These are phyloP conservation scores for Panaeolus papilionaceus DNA, from an alignment of 768 basidiomycete genomes.

Conservation along the genomic window DNA sequence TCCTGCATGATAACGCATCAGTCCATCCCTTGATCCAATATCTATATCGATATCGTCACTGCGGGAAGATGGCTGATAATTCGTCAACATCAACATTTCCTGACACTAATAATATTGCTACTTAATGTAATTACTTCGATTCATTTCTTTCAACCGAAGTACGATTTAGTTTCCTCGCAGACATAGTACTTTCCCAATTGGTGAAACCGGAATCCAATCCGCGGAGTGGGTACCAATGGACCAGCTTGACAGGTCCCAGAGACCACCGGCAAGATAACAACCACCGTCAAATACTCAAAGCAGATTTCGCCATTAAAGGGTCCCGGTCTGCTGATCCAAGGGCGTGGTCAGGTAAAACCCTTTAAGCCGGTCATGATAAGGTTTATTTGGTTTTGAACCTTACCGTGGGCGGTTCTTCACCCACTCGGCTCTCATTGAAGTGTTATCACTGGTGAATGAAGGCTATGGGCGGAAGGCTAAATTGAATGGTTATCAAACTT, in stretches of 20 bases:
- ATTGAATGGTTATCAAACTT: not conserved
- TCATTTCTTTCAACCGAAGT: not conserved
- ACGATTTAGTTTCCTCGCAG: not conserved
- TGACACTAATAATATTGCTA: too few relatives aligned
- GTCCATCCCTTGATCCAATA: too few relatives aligned
- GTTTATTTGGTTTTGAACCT: not conserved
- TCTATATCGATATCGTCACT: too few relatives aligned
- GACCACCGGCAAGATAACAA: not conserved
- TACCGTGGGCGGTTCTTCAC: not conserved
- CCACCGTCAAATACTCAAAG: not conserved
- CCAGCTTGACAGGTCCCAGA: slow-evolving; percentile 2
- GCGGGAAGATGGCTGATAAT: too few relatives aligned
- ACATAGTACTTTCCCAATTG: not conserved
- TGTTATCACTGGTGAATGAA: not conserved
- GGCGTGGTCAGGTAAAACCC: not conserved
- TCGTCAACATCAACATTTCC: too few relatives aligned
- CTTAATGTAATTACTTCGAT: not conserved
- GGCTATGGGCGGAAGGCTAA: not conserved
- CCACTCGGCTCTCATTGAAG: not conserved
- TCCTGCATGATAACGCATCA: too few relatives aligned
- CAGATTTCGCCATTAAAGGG: not conserved
- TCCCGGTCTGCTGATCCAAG: not conserved
- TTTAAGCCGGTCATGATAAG: not conserved
- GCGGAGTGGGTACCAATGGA: not conserved
- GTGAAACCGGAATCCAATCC: not conserved